phyloP scores from a whole-genome alignment of 1,284 basidiomycete genomes.

The Irpex rosettiformis region DNA sequence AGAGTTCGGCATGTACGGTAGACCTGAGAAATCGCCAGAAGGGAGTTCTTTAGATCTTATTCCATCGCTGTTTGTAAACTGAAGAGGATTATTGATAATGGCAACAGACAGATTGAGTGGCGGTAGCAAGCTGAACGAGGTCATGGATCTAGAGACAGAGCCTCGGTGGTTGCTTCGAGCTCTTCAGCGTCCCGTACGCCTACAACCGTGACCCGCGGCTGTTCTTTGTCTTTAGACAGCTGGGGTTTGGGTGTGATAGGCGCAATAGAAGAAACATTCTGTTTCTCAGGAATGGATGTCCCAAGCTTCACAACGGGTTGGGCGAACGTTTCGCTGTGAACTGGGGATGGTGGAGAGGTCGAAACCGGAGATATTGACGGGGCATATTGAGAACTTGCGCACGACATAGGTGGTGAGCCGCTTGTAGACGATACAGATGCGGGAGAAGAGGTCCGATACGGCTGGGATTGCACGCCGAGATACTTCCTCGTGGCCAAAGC shows the following conservation, averaged over 20 bases:
- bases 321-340: slow-evolving; percentile 19
- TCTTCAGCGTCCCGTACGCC: neutral
- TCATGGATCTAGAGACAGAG: slow-evolving; percentile 7
- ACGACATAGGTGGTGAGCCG: slow-evolving; percentile 33
- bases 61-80: neutral
- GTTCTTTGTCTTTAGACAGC: slow-evolving; percentile 3
- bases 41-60: neutral
- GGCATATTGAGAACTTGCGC: slow-evolving; percentile 33
- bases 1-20: too few species aligned
- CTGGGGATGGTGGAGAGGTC: slow-evolving; percentile 32
- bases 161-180: slow-evolving; percentile 3
- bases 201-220: slow-evolving; percentile 9
- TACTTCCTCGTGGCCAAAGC: slow-evolving; percentile 2
- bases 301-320: slow-evolving; percentile 6
- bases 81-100: neutral
- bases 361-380: slow-evolving; percentile 27
- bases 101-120: neutral
- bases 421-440: slow-evolving; percentile 31
- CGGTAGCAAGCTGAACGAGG: neutral
- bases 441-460: slow-evolving; percentile 22
- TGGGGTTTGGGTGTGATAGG: slow-evolving; percentile 6
- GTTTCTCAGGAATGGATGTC: slow-evolving; percentile 9
- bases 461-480: slow-evolving; percentile 1
- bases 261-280: neutral
- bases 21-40: too few species aligned